Base-by-base conservation (phyloP, 2,329 filamentous ascomycete genomes). In the Colletotrichum zoysiae region DNA sequence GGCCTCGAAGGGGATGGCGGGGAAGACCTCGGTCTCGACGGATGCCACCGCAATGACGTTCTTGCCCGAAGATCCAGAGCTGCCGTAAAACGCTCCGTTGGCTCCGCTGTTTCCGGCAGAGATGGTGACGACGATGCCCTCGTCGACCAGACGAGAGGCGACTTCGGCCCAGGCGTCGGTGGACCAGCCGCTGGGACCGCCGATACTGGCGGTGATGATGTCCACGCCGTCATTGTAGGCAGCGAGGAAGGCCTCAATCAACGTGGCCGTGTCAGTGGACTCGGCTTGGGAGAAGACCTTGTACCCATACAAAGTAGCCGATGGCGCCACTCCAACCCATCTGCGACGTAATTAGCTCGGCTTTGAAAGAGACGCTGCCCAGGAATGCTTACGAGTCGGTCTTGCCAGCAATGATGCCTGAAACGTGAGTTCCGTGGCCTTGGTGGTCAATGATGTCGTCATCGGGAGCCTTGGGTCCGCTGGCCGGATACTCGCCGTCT, bases 41-140 rank as follows among this genome's bases (percentile, higher is more conserved):
- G 85, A 85, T 30, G 84, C 85, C 40, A 86, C 81, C 3, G 83
- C 79, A 9, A 85, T 80, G 8, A 84, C 83, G 16, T 82, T 79
- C 53, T 78, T 79, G 4, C 83, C 84, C 6, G 82, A 81, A 3
- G 84, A 79, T 3, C 84, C 84, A 5, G 79, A 80, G 59, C 78
- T 80, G 18, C 80, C 79, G 53, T 82, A 86, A 76, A 88, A 87
- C 0, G 86, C 81, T 0, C 87, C 87, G 16, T 78, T 77, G 26
- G 78, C 78, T 38, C 87, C 87, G 44, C 84, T 82, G 68, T 89
- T 89, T 30, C 87, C 87, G 3, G 85, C 86, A 0, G 86, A 84
- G 44, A 88, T 84, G 16, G 84, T 83, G 30, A 87, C 82, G 12
- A 87, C 83, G 0, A 88, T 79, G 18, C 87, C 86, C 42, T 82